Base-by-base conservation (phyloP, 2,329 filamentous ascomycete genomes). In the Cadophora malorum region DNA sequence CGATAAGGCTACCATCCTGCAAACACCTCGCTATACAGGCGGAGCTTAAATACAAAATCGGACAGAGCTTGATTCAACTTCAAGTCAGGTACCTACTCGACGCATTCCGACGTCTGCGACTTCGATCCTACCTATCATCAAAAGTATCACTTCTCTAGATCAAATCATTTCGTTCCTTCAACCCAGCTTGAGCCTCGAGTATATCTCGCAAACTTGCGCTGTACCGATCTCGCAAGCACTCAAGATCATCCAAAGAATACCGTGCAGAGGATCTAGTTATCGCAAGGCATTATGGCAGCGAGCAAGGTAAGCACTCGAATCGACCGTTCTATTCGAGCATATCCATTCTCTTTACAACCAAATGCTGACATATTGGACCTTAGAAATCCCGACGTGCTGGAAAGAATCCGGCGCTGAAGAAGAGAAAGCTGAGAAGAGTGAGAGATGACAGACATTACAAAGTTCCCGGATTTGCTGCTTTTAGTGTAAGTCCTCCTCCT, bases 381-480 rank as follows among this genome's bases (percentile, higher is more conserved):
- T n/a, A 53, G 52, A 25, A 53, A 41, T 38, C n/a, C 7, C 28
- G 19, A 25, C 47, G n/a, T 45, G 31, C 21, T 28, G 49, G 38
- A 49, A 53, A 4, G 61, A 23, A 25, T 21, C 41, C 41, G 58
- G 23, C 6, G 19, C 25, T n/a, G 6, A 55, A 12, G 14, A 63
- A 52, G 49, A 64, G 23, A 16, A 38, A 28, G 21, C 9, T 31
- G 33, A 41, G 49, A n/a, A 53, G n/a, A 38, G 49, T 35, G 35
- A 25, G 28, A 10, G 52, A 21, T 35, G 38, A 28, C 6, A 25
- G 35, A 19, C 31, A 53, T 19, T 64, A 63, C 28, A 68, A 68
- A 31, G 25, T 41, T 3, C 53, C 63, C 49, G 66, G 68, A 12
- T 70, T 70, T 38, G 60, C 66, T 66, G 68, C 66, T 4, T 70